Conservation (phyloP, 1,284 basidiomycete genomes). For the Phlebopus sp. region DNA sequence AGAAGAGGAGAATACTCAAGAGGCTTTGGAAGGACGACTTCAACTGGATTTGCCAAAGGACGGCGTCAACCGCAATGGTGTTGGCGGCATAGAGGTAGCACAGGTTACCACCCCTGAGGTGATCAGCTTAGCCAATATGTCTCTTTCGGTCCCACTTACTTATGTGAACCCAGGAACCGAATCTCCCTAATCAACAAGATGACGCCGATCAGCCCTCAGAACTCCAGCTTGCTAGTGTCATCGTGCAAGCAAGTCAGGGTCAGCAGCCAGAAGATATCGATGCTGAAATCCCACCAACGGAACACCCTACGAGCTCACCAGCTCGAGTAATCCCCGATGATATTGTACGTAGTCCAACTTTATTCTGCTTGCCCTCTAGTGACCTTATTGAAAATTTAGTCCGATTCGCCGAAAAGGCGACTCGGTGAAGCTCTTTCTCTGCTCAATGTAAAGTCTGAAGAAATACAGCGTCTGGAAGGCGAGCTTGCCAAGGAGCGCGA, state of each 20-base stretch:
- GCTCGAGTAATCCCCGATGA: constrained; percentile 12
- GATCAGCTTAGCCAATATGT: not conserved
- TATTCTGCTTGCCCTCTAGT: not conserved
- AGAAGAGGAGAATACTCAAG: constrained; percentile 32
- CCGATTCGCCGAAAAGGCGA: constrained; percentile 28
- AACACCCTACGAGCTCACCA: constrained; percentile 20
- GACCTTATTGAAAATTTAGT: constrained; percentile 12
- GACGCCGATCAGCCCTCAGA: constrained; percentile 28
- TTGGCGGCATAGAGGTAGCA: constrained; percentile 1
- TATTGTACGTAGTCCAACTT: constrained; percentile 18
- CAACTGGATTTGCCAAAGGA: not conserved
- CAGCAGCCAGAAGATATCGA: constrained; percentile 24
- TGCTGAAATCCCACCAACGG: constrained; percentile 4
- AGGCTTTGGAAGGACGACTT: constrained; percentile 18
- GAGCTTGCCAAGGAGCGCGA: constrained; percentile 23
- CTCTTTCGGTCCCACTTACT: not conserved
- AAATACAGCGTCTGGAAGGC: constrained; percentile 33
- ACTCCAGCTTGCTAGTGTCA: constrained; percentile 23
- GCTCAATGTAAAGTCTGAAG: constrained; percentile 37
- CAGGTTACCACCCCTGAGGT: constrained; percentile 15
- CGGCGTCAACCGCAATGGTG: not conserved
- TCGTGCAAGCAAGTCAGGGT: constrained; percentile 31
- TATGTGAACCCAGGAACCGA: constrained; percentile 8
- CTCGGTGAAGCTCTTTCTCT: constrained; percentile 33
- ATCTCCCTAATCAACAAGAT: not conserved